Conservation (phyloP, 192 early-diverging fungal species). For the Entophlyctis luteolus region DNA sequence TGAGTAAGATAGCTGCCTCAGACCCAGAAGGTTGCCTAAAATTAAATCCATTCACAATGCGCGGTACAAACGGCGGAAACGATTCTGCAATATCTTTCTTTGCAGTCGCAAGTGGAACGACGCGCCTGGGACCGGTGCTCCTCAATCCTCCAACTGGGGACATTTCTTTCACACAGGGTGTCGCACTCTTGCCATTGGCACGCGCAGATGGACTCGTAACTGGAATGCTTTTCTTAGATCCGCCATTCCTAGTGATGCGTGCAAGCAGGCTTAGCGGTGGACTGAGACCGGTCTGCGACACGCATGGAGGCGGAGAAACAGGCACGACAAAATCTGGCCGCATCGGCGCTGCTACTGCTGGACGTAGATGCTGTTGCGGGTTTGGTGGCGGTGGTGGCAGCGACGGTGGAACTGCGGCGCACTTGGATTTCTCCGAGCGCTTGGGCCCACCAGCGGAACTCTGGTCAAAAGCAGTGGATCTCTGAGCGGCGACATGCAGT, state of each 20-base stretch:
- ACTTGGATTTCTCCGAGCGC: not conserved
- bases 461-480: conserved; percentile 7
- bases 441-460: not conserved
- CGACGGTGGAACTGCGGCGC: not conserved
- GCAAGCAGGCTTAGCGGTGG: conserved; percentile 11
- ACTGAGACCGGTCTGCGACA: conserved; percentile 19
- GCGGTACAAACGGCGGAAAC: conserved; percentile 9
- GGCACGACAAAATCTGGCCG: conserved; percentile 32
- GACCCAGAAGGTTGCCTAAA: not conserved
- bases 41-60: not conserved
- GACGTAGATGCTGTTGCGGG: conserved; percentile 18
- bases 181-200: too few species aligned
- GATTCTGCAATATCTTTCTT: not conserved
- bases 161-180: not conserved
- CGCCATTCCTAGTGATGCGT: too few species aligned
- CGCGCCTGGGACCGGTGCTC: not conserved
- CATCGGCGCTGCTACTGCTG: not conserved
- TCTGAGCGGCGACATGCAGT: not conserved
- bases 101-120: not conserved
- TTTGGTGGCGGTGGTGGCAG: conserved; percentile 14
- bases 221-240: too few species aligned
- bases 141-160: not conserved
- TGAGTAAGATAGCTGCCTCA: not conserved
- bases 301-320: conserved; percentile 7
- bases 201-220: too few species aligned